A percentile compares a stretch with the other conserved stretches of the same genome.
Evolutionary conservation across 148 eudicot genomes (phyloP).

Genomic region (Cornus suecica): DNA sequence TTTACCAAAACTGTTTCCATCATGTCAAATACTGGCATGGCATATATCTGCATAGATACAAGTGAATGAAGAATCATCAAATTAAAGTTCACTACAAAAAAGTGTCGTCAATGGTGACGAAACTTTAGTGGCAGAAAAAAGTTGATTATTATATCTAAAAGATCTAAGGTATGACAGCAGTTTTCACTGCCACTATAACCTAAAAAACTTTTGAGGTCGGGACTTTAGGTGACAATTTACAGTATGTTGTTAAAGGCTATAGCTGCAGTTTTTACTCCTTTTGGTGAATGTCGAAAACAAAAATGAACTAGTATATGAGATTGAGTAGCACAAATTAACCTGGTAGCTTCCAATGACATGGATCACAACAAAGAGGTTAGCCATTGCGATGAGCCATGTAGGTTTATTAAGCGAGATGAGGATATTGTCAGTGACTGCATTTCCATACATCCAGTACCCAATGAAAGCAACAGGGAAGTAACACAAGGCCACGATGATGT

Average conservation of each 20-base stretch:
- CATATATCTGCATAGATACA: constrained; percentile 26
- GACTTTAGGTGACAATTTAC: too few species aligned
- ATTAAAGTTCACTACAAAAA: too few species aligned
- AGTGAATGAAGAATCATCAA: constrained; percentile 3
- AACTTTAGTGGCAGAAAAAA: too few species aligned
- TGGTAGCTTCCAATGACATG: constrained; percentile 49
- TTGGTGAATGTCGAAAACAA: too few species aligned
- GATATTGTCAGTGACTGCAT: constrained; percentile 32
- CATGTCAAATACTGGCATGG: constrained; percentile 53
- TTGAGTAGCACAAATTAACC: constrained; percentile 2
- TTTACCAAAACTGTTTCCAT: constrained; percentile 35
- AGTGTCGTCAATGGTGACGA: too few species aligned
- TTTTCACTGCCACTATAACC: too few species aligned
- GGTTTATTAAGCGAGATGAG: constrained; percentile 34
- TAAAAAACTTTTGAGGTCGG: too few species aligned
- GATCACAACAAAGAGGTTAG: constrained; percentile 43
- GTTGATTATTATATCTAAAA: too few species aligned
- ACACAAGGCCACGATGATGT: constrained; percentile 41
- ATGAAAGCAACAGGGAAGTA: constrained; percentile 43
- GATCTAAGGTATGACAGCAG: too few species aligned
- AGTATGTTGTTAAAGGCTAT: too few species aligned
- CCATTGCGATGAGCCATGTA: constrained; percentile 39
- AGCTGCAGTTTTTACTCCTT: too few species aligned
- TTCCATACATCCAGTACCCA: constrained; percentile 37
- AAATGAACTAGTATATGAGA: too few species aligned